A percentile compares a stretch with the other conserved stretches of the same genome.
Evolutionary conservation across 1,284 basidiomycete species (phyloP).

Genomic region (Pisolithus thermaeus): DNA sequence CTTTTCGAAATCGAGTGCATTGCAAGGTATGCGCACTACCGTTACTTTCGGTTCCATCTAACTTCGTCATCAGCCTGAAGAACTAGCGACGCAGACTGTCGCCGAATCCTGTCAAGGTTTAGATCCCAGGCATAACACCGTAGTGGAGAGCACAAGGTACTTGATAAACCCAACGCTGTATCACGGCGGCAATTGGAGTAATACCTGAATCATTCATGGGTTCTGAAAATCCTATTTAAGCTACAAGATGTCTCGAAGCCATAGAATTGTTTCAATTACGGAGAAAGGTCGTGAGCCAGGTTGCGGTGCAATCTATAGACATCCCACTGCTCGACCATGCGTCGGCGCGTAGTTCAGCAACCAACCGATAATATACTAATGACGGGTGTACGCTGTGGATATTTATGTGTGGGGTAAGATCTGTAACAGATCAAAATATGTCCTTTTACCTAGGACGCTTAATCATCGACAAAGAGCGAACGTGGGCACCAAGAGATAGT

Average conservation of each 20-base stretch:
- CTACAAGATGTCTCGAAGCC: no score
- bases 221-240: no score
- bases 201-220: no score
- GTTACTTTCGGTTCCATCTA: background rate
- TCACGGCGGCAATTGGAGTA: background rate
- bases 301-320: background rate
- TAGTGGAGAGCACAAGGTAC: background rate
- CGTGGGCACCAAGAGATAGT: conserved; percentile 3
- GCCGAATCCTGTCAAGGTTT: background rate
- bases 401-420: conserved; percentile 15
- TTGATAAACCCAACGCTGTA: background rate
- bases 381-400: conserved; percentile 9
- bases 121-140: background rate
- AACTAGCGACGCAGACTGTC: conserved; percentile 7
- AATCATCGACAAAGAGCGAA: background rate
- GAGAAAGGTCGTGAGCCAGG: background rate
- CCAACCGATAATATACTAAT: conserved; percentile 12
- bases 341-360: background rate
- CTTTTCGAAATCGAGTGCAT: conserved; percentile 93
- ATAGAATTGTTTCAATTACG: no score
- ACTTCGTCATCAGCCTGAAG: conserved; percentile 14
- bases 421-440: background rate
- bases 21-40: conserved; percentile 45
- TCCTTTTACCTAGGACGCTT: background rate
- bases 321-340: background rate